These are phyloP conservation scores for Neofusicoccum ribis DNA, from an alignment of 2,329 filamentous ascomycete genomes.

Conservation along the genomic window DNA sequence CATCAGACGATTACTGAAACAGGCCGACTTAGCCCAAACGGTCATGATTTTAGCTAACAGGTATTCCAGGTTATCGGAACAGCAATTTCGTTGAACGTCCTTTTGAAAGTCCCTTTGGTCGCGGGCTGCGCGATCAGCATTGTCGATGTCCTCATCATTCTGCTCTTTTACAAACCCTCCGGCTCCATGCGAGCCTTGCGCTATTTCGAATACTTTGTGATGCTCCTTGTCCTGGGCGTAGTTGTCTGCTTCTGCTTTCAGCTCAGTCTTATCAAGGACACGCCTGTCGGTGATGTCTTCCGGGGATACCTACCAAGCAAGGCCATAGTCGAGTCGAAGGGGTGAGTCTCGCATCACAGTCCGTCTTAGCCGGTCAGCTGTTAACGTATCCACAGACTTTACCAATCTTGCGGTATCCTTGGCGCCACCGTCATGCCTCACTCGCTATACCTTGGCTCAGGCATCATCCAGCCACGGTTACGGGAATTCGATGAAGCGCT, in stretches of 20 bases:
- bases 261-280: slow-evolving; percentile 52
- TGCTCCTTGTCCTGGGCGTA: slow-evolving; percentile 55
- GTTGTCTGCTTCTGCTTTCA: slow-evolving; percentile 60
- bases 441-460: slow-evolving; percentile 58
- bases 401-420: slow-evolving; percentile 71
- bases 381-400: slow-evolving; percentile 42
- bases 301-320: slow-evolving; percentile 56
- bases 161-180: slow-evolving; percentile 56
- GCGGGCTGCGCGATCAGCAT: slow-evolving; percentile 59
- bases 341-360: slow-evolving; percentile 37
- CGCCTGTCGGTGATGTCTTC: slow-evolving; percentile 55
- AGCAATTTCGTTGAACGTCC: slow-evolving; percentile 57
- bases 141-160: slow-evolving; percentile 57
- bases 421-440: slow-evolving; percentile 71
- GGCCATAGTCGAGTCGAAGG: slow-evolving; percentile 53
- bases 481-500: slow-evolving; percentile 34
- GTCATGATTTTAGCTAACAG: background rate
- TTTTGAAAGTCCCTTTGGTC: slow-evolving; percentile 55
- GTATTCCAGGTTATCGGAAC: slow-evolving; percentile 52
- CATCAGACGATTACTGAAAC: background rate
- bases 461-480: slow-evolving; percentile 55
- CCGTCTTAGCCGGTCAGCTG: too few relatives aligned
- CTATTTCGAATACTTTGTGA: slow-evolving; percentile 57
- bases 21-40: background rate
- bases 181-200: slow-evolving; percentile 54